Percentiles rank a stretch among this genome's conserved stretches.
phyloP scores from a whole-genome alignment of 176 grass and related monocot species.

The Poa pratensis region DNA sequence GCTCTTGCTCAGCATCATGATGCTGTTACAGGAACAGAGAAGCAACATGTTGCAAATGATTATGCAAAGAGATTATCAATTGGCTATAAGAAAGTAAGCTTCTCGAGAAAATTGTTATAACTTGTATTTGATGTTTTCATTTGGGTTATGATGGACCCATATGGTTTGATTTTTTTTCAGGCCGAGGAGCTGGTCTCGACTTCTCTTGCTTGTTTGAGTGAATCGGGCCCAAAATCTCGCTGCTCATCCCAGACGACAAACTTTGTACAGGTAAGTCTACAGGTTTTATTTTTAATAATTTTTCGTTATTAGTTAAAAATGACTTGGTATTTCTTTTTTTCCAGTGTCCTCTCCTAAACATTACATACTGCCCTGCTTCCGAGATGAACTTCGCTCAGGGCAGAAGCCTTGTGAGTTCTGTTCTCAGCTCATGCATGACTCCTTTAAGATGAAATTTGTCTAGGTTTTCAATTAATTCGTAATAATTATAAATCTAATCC shows the following conservation, averaged over 20 bases:
- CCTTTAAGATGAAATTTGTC: slow-evolving; percentile 15
- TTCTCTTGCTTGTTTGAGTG: slow-evolving; percentile 85
- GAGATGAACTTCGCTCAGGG: slow-evolving; percentile 71
- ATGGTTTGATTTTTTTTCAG: slow-evolving; percentile 50
- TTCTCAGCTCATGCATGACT: slow-evolving; percentile 4
- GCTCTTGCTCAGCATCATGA: slow-evolving; percentile 90
- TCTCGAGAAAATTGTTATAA: slow-evolving; percentile 22
- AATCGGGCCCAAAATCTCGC: slow-evolving; percentile 47
- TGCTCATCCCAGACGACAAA: slow-evolving; percentile 62
- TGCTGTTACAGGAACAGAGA: slow-evolving; percentile 98
- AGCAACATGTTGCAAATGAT: slow-evolving; percentile 97
- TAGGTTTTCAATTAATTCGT: slow-evolving; percentile 10
- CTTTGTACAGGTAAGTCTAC: slow-evolving; percentile 71
- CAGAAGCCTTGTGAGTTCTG: slow-evolving; percentile 78
- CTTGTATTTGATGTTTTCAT: slow-evolving; percentile 14
- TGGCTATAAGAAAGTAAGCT: slow-evolving; percentile 75
- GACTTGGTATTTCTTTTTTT: slow-evolving; percentile 48
- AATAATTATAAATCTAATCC: not conserved
- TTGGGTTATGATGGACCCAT: slow-evolving; percentile 2
- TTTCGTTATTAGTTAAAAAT: slow-evolving; percentile 26
- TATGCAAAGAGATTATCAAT: slow-evolving; percentile 97
- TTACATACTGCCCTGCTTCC: slow-evolving; percentile 82
- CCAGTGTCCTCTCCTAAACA: slow-evolving; percentile 86
- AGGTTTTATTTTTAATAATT: not conserved
- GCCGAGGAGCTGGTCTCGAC: slow-evolving; percentile 76